phyloP scores from a whole-genome alignment of 2,329 filamentous ascomycete species.

The Beauveria medogensis region DNA sequence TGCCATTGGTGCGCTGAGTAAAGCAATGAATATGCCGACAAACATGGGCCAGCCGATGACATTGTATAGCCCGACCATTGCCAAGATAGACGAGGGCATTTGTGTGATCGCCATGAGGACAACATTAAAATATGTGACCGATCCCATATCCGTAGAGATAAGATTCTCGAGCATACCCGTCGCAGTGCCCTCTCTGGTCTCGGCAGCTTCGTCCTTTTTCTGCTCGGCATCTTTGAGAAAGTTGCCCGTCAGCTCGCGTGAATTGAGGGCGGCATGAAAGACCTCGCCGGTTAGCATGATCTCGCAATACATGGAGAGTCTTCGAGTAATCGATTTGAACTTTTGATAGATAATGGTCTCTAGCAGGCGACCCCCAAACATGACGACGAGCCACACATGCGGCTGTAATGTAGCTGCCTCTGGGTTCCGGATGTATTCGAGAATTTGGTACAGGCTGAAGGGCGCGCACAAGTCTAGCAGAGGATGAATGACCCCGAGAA shows the following conservation, averaged over 20 bases:
- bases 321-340: slow-evolving; percentile 48
- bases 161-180: slow-evolving; percentile 46
- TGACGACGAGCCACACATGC: slow-evolving; percentile 44
- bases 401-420: slow-evolving; percentile 36
- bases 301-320: slow-evolving; percentile 46
- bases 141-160: slow-evolving; percentile 51
- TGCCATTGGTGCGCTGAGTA: slow-evolving; percentile 40
- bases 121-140: slow-evolving; percentile 45
- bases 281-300: slow-evolving; percentile 50
- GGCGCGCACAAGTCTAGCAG: slow-evolving; percentile 42
- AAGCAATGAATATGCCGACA: slow-evolving; percentile 39
- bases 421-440: slow-evolving; percentile 42
- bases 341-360: slow-evolving; percentile 45
- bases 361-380: slow-evolving; percentile 41
- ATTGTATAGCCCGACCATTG: slow-evolving; percentile 43
- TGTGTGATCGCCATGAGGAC: slow-evolving; percentile 35
- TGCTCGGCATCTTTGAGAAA: slow-evolving; percentile 29
- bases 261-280: slow-evolving; percentile 45
- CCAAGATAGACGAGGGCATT: slow-evolving; percentile 33
- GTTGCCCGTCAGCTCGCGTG: slow-evolving; percentile 49
- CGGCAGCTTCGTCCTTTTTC: slow-evolving; percentile 20
- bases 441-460: slow-evolving; percentile 44
- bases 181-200: slow-evolving; percentile 31
- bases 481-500: slow-evolving; percentile 29
- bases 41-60: slow-evolving; percentile 49